A percentile compares a stretch with the other conserved stretches of the same genome.
phyloP scores from a whole-genome alignment of 2,329 filamentous ascomycete species.

The Xylaria sp. region DNA sequence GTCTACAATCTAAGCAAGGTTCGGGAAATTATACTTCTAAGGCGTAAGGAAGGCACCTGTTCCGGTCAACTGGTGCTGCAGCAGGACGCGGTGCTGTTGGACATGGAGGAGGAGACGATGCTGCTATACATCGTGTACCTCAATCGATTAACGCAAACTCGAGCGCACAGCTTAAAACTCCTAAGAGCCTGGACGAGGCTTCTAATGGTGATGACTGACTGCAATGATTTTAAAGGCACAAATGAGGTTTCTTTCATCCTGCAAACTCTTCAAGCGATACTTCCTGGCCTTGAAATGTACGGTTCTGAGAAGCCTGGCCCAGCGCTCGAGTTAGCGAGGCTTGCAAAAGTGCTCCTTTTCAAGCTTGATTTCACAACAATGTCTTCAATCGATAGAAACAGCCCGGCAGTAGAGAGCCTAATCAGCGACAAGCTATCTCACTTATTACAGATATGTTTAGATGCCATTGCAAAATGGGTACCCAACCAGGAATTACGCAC shows the following conservation, averaged over 20 bases:
- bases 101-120: slow-evolving; percentile 69
- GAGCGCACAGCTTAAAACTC: slow-evolving; percentile 70
- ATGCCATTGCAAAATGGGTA: slow-evolving; percentile 79
- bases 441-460: slow-evolving; percentile 87
- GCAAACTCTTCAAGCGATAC: slow-evolving; percentile 85
- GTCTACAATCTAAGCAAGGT: slow-evolving; percentile 78
- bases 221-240: slow-evolving; percentile 79
- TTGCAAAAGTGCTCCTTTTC: slow-evolving; percentile 79
- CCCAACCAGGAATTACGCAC: slow-evolving; percentile 79
- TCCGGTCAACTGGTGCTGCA: slow-evolving; percentile 60
- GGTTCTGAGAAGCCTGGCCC: slow-evolving; percentile 75
- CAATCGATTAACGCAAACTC: slow-evolving; percentile 71
- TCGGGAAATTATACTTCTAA: slow-evolving; percentile 77
- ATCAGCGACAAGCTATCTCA: slow-evolving; percentile 91
- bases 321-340: slow-evolving; percentile 78
- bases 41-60: slow-evolving; percentile 69
- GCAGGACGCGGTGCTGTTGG: slow-evolving; percentile 62
- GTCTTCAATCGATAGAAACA: slow-evolving; percentile 56
- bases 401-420: slow-evolving; percentile 70
- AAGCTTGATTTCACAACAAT: slow-evolving; percentile 70
- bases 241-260: slow-evolving; percentile 82
- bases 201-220: slow-evolving; percentile 83
- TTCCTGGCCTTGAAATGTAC: slow-evolving; percentile 86
- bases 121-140: slow-evolving; percentile 70
- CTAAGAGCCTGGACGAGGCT: slow-evolving; percentile 87